Percentiles rank a stretch among this genome's conserved stretches.
Conservation (phyloP, 805 yeast genomes). For the Spencermartinsiella europaea region DNA sequence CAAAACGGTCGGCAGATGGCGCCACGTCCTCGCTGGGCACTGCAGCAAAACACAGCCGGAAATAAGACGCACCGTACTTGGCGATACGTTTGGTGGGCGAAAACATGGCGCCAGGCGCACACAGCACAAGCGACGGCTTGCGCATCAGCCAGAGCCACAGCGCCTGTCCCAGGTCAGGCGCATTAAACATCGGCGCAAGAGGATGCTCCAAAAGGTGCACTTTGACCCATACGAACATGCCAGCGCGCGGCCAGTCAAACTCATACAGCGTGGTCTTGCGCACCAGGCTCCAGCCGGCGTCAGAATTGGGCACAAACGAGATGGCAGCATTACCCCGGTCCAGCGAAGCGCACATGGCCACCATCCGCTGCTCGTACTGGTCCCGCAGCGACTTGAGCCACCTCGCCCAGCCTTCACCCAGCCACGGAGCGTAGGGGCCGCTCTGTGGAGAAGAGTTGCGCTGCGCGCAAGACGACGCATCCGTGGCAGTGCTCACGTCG, state of each 20-base stretch:
- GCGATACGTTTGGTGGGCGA: constrained; percentile 8
- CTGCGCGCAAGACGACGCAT: background rate
- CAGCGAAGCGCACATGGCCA: constrained; percentile 73
- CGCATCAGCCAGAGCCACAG: constrained; percentile 12
- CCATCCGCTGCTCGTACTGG: constrained; percentile 82
- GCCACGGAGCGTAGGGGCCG: too few species aligned
- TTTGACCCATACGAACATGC: constrained; percentile 47
- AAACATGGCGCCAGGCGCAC: constrained; percentile 17
- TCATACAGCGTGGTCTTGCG: constrained; percentile 4
- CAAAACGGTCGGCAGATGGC: constrained; percentile 11
- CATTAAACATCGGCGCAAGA: constrained; percentile 6
- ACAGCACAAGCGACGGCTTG: constrained; percentile 14
- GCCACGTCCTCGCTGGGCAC: constrained; percentile 11
- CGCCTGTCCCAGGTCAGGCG: constrained; percentile 14
- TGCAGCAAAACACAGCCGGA: constrained; percentile 21
- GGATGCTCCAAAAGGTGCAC: constrained; percentile 50
- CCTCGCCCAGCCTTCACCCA: constrained; percentile 47
- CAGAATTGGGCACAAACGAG: constrained; percentile 25
- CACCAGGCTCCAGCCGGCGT: constrained; percentile 9
- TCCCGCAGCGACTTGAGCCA: constrained; percentile 73
- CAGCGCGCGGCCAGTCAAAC: constrained; percentile 40
- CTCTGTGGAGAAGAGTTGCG: background rate
- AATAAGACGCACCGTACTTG: constrained; percentile 4
- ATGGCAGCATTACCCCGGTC: constrained; percentile 37
- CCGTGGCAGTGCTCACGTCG: constrained; percentile 81